These are phyloP conservation scores for Pilasporangium apinafurcum DNA, from an alignment of 352 stramenopile species.

Conservation along the genomic window DNA sequence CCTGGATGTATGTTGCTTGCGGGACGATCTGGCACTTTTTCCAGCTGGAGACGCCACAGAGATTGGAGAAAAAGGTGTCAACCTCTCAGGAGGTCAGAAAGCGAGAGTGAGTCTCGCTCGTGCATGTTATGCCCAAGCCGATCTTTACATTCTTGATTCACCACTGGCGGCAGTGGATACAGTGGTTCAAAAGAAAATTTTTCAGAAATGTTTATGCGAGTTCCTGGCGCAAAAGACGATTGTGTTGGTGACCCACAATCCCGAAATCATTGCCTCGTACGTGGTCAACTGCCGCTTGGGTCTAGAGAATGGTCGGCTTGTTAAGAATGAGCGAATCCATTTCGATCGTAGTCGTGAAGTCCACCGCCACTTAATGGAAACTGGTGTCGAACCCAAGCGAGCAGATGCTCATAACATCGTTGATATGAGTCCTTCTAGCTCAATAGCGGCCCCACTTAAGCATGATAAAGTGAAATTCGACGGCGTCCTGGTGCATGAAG, in stretches of 20 bases:
- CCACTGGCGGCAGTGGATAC: slow-evolving; percentile 89
- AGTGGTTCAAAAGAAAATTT: slow-evolving; percentile 90
- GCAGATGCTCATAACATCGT: too few species aligned
- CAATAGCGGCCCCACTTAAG: slow-evolving; percentile 17
- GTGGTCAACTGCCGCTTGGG: slow-evolving; percentile 17
- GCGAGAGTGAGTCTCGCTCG: slow-evolving; percentile 57
- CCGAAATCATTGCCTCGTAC: slow-evolving; percentile 47
- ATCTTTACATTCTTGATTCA: slow-evolving; percentile 88
- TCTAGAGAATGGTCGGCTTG: slow-evolving; percentile 14
- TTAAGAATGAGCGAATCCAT: background rate
- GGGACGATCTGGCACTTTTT: slow-evolving; percentile 82
- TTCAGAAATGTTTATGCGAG: slow-evolving; percentile 30
- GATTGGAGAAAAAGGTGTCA: slow-evolving; percentile 94
- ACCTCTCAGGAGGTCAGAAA: slow-evolving; percentile 92
- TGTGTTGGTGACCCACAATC: slow-evolving; percentile 88
- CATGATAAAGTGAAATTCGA: slow-evolving; percentile 8
- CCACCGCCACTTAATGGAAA: too few species aligned
- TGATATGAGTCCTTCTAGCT: too few species aligned
- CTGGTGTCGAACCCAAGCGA: too few species aligned
- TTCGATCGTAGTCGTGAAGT: too few species aligned
- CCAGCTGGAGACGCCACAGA: slow-evolving; percentile 86
- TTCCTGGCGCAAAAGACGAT: slow-evolving; percentile 46
- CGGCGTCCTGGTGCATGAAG: slow-evolving; percentile 2
- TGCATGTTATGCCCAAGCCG: slow-evolving; percentile 48
- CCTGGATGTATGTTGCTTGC: slow-evolving; percentile 69